Conservation (phyloP, 2,329 filamentous ascomycete species). For the Aspergillus latus region DNA sequence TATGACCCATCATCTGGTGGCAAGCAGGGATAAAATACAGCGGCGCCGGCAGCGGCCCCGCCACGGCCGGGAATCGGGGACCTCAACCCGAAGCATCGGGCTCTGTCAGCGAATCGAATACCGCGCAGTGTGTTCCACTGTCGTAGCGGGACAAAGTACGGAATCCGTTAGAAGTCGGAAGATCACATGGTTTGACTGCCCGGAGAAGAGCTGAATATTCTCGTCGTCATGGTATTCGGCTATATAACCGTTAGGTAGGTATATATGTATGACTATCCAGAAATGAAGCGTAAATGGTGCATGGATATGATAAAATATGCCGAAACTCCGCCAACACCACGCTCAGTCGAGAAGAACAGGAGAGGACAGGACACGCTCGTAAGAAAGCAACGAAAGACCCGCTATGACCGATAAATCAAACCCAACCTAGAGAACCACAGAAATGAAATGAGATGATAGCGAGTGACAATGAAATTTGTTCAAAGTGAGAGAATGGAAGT, state of each 20-base stretch:
- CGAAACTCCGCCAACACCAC: constrained; percentile 25
- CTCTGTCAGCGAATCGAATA: no score
- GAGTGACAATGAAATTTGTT: not conserved
- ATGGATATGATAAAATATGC: not conserved
- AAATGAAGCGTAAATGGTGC: not conserved
- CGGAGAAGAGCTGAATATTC: no score
- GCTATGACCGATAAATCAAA: constrained; percentile 3
- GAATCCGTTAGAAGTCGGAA: no score
- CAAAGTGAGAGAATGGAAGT: not conserved
- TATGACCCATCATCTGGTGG: no score
- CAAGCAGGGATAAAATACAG: not conserved
- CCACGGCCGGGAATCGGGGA: not conserved
- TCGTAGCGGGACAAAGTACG: no score
- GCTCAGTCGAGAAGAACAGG: constrained; percentile 14
- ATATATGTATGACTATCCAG: not conserved
- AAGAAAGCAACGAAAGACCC: constrained; percentile 13
- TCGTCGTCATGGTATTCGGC: no score
- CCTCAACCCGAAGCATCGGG: no score
- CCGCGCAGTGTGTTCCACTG: no score
- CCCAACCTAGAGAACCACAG: constrained; percentile 19
- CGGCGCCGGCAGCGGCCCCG: not conserved
- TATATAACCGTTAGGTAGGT: not conserved
- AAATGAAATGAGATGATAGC: not conserved
- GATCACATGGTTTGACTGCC: no score
- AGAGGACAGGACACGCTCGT: constrained; percentile 19